Conservation (phyloP, 1,284 basidiomycete genomes). For the Rhodotorula mucilaginosa region DNA sequence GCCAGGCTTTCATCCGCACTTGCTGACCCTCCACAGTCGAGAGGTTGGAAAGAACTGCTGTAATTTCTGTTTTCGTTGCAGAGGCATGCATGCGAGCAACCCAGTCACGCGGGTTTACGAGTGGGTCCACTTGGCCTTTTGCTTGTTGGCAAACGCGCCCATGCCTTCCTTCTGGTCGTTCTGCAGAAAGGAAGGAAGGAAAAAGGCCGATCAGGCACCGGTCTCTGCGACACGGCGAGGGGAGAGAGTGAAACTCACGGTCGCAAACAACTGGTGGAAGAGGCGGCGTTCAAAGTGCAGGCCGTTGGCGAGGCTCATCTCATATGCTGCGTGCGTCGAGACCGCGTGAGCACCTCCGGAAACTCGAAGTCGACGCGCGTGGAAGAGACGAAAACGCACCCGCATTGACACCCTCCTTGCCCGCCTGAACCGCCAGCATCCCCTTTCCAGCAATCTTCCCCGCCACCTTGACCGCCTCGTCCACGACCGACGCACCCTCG, state of each 20-base stretch:
- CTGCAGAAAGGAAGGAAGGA: background rate
- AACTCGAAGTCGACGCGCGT: too few species aligned
- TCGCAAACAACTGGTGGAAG: constrained; percentile 92
- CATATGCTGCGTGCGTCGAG: constrained; percentile 62
- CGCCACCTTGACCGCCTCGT: constrained; percentile 83
- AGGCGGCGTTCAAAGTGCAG: constrained; percentile 81
- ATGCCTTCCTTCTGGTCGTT: constrained; percentile 98
- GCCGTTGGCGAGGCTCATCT: constrained; percentile 77
- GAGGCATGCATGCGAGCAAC: too few species aligned
- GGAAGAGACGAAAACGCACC: constrained; percentile 52
- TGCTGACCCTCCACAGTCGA: too few species aligned
- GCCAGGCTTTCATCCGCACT: too few species aligned
- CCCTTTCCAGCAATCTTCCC: constrained; percentile 80
- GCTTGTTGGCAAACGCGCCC: constrained; percentile 96
- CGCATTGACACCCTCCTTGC: constrained; percentile 92
- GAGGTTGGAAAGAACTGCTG: background rate
- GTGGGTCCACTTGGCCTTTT: constrained; percentile 66
- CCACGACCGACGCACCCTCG: constrained; percentile 82
- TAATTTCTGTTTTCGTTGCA: background rate
- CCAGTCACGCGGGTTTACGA: constrained; percentile 1
- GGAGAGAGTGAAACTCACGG: constrained; percentile 49
- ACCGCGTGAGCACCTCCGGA: too few species aligned
- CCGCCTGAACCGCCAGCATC: constrained; percentile 79
- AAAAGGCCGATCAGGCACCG: background rate
- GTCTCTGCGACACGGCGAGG: background rate